phyloP scores from a whole-genome alignment of 2,329 filamentous ascomycete species.

The Fusarium sp. region DNA sequence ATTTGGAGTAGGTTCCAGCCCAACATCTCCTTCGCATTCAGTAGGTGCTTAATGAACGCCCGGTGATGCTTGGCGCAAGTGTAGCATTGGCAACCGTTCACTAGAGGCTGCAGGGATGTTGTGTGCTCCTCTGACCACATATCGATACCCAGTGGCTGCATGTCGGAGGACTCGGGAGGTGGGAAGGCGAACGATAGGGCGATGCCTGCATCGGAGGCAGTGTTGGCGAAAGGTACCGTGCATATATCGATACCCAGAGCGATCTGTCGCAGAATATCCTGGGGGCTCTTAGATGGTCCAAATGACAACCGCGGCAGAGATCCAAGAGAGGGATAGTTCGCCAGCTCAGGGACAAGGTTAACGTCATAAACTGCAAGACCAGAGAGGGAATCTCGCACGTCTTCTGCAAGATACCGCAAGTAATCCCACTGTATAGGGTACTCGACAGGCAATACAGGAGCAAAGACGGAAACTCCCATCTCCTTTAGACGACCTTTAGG shows the following conservation, averaged over 20 bases:
- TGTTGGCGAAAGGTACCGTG: conserved; percentile 77
- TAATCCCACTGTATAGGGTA: conserved; percentile 83
- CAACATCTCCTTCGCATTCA: conserved; percentile 94
- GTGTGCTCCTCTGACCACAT: conserved; percentile 76
- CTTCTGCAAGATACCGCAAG: conserved; percentile 73
- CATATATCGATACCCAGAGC: conserved; percentile 82
- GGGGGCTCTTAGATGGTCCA: conserved; percentile 74
- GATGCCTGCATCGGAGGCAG: conserved; percentile 83
- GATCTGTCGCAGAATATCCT: conserved; percentile 79
- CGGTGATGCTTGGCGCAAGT: conserved; percentile 84
- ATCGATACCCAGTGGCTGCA: conserved; percentile 73
- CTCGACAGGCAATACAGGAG: conserved; percentile 78
- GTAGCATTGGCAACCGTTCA: conserved; percentile 77
- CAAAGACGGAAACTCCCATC: conserved; percentile 60
- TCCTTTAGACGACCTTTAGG: conserved; percentile 41
- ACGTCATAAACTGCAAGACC: conserved; percentile 83
- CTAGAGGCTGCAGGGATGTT: conserved; percentile 69
- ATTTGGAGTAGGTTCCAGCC: conserved; percentile 93
- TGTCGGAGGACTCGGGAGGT: conserved; percentile 34
- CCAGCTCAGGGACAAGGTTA: conserved; percentile 72
- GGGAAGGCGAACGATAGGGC: conserved; percentile 84
- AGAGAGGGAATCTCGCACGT: conserved; percentile 66
- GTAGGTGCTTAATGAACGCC: conserved; percentile 87
- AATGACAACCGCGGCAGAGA: conserved; percentile 79
- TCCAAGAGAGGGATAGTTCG: conserved; percentile 61